Conservation (phyloP, 202 grass and related monocot species). For the Brachypodium distachyon region DNA sequence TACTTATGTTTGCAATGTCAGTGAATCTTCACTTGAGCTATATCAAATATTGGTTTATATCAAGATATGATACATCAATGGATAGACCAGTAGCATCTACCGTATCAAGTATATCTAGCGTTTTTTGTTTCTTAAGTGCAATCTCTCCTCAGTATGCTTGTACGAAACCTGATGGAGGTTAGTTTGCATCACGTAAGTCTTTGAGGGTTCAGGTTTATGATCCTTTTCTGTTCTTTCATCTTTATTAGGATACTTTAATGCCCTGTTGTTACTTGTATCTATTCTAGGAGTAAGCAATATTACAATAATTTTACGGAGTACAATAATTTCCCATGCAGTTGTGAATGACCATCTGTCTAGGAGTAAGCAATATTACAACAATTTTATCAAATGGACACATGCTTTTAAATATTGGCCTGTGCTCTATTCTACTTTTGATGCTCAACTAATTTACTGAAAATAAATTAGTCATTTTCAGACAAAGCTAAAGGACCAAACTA, state of each 20-base stretch:
- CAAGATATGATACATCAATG: not conserved
- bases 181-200: not conserved
- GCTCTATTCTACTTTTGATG: not conserved
- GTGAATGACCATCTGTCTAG: not conserved
- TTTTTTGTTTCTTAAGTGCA: not conserved
- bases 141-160: not conserved
- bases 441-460: conserved; percentile 9
- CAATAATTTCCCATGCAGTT: not conserved
- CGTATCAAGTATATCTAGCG: not conserved
- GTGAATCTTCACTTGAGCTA: not conserved
- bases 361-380: not conserved
- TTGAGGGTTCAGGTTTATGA: not conserved
- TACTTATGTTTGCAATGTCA: not conserved
- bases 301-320: not conserved
- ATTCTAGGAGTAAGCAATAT: not conserved
- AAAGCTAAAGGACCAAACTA: conserved; percentile 22
- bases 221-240: not conserved
- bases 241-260: not conserved
- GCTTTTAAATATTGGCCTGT: not conserved
- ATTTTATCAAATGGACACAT: not conserved
- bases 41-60: not conserved
- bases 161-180: not conserved
- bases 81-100: not conserved
- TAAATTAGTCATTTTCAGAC: conserved; percentile 7
- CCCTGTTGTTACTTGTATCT: not conserved